Conservation (phyloP, 208 protist species). For the Leishmania turanica region DNA sequence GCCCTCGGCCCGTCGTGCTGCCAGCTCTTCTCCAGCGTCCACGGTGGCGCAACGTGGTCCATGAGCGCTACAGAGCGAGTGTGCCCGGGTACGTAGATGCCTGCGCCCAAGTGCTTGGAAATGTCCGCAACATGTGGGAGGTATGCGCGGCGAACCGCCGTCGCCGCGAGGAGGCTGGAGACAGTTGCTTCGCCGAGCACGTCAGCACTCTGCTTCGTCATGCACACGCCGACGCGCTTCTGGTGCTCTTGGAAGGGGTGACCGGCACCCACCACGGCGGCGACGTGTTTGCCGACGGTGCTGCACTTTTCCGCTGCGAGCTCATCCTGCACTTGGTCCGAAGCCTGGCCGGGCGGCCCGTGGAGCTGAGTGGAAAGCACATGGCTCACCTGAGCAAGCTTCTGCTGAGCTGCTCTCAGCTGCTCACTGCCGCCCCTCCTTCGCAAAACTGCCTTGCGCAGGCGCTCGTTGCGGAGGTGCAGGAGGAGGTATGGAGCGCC, state of each 20-base stretch:
- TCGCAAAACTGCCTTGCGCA: background rate
- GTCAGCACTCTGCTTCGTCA: background rate
- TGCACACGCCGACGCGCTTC: slow-evolving; percentile 47
- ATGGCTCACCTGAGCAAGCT: slow-evolving; percentile 27
- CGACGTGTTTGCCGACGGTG: background rate
- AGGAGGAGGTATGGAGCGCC: slow-evolving; percentile 3
- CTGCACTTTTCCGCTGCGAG: background rate
- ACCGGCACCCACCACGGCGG: background rate
- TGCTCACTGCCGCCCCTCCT: background rate
- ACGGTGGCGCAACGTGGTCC: slow-evolving; percentile 5
- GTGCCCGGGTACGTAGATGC: slow-evolving; percentile 7
- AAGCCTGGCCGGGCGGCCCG: background rate
- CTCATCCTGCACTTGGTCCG: slow-evolving; percentile 11
- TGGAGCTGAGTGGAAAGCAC: slow-evolving; percentile 16
- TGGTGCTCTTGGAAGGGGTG: slow-evolving; percentile 47
- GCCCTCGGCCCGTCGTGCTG: background rate
- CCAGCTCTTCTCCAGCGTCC: slow-evolving; percentile 4
- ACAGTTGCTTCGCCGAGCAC: background rate
- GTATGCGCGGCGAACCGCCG: background rate
- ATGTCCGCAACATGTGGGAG: background rate
- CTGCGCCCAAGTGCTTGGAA: background rate
- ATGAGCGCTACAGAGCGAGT: background rate
- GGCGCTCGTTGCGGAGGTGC: background rate
- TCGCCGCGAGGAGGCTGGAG: background rate
- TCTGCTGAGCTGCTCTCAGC: slow-evolving; percentile 2